phyloP scores from a whole-genome alignment of 2,329 filamentous ascomycete species.

The Nothopassalora personata region DNA sequence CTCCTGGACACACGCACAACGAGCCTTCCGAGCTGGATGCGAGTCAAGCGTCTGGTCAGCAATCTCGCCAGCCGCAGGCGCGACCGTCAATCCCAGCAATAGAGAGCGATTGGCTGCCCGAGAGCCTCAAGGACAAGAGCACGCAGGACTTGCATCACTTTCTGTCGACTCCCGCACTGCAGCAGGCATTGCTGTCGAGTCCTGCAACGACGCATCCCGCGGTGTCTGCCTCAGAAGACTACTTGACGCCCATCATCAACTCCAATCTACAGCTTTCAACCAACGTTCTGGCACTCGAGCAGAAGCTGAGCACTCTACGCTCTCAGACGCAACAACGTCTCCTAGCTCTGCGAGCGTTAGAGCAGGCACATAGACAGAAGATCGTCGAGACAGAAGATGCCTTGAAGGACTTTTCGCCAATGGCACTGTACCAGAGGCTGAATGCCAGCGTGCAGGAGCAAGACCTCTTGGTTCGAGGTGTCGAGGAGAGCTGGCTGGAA shows the following conservation, averaged over 20 bases:
- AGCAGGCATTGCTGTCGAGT: conserved; percentile 68
- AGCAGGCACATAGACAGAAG: conserved; percentile 87
- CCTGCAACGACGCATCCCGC: conserved; percentile 66
- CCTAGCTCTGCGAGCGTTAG: conserved; percentile 75
- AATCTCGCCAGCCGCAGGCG: conserved; percentile 11
- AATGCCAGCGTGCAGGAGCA: conserved; percentile 75
- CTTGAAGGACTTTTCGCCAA: conserved; percentile 76
- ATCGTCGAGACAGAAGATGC: conserved; percentile 84
- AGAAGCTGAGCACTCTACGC: conserved; percentile 56
- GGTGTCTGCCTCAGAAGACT: conserved; percentile 57
- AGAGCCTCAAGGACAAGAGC: conserved; percentile 71
- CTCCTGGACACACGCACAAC: conserved; percentile 31
- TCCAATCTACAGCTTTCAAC: conserved; percentile 67
- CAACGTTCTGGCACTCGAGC: conserved; percentile 57
- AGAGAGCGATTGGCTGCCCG: conserved; percentile 70
- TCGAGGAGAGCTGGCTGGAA: conserved; percentile 92
- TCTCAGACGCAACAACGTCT: conserved; percentile 72
- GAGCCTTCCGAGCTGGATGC: conserved; percentile 27
- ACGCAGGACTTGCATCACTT: conserved; percentile 62
- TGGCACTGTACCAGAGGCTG: conserved; percentile 77
- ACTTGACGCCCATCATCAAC: conserved; percentile 59
- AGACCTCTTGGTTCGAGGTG: conserved; percentile 68
- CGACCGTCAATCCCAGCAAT: conserved; percentile 22
- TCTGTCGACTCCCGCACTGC: conserved; percentile 58
- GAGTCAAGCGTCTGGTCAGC: conserved; percentile 10